These are phyloP conservation scores for Wickerhamiella qilinensis DNA, from an alignment of 805 yeast species.

Conservation along the genomic window DNA sequence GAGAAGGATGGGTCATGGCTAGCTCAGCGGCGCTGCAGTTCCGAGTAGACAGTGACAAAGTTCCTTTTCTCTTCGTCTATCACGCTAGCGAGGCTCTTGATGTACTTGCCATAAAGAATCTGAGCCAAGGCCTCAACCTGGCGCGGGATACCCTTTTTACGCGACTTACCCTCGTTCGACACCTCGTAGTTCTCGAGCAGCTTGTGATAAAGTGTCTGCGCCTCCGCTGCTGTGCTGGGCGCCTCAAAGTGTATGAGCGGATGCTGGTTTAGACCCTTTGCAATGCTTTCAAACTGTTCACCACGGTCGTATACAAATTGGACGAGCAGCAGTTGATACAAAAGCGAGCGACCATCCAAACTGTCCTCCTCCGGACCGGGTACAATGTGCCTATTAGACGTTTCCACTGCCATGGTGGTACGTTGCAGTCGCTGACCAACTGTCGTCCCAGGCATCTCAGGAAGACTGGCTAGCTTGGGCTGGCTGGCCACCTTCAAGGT, in stretches of 20 bases:
- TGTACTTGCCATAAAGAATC: slow-evolving; percentile 2
- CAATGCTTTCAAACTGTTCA: slow-evolving; percentile 14
- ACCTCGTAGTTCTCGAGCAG: slow-evolving; percentile 12
- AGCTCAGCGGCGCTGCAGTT: too few species aligned
- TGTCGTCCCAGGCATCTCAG: too few species aligned
- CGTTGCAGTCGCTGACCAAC: background rate
- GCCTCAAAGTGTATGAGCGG: slow-evolving; percentile 14
- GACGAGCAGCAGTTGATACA: slow-evolving; percentile 19
- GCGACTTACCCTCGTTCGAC: background rate
- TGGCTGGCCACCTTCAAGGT: too few species aligned
- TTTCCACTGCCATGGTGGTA: too few species aligned
- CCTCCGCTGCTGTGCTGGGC: slow-evolving; percentile 7
- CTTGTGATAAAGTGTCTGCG: slow-evolving; percentile 12
- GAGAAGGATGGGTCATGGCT: too few species aligned
- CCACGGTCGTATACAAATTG: slow-evolving; percentile 22
- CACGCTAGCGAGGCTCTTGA: background rate
- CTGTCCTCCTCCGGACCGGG: background rate
- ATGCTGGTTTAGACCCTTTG: slow-evolving; percentile 16
- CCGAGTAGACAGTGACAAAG: background rate
- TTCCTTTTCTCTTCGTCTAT: slow-evolving; percentile 3
- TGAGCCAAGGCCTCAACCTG: slow-evolving; percentile 1
- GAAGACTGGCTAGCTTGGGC: too few species aligned
- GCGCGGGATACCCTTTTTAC: background rate
- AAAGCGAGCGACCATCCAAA: slow-evolving; percentile 8
- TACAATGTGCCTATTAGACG: background rate